Evolutionary conservation across 805 yeast genomes (phyloP), one percentile per base, ranked within the genome.

Genomic region (Candida broadrunensis): DNA sequence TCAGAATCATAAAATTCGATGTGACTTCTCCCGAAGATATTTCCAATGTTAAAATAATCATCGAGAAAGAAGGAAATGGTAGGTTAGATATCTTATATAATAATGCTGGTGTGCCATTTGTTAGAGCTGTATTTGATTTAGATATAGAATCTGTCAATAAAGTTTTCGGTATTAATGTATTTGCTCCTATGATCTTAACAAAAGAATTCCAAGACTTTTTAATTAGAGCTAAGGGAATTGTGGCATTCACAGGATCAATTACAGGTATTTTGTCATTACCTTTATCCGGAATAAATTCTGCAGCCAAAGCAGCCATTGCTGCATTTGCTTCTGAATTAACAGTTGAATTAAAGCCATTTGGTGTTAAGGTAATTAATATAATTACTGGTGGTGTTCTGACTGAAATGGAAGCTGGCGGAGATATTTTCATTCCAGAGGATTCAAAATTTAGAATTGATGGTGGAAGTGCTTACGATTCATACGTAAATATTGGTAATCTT

Each of bases 361-460:
- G 67, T 1, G 72, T 70, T 25, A 53, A 55, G 37, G 72, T 68
- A 2, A 59, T 67, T 35, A 56, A 62, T 43, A 59, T 70, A 7
- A 51, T 62, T 23, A 64, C 73, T 4, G 76, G 76, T 4, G 65
- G 63, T 12, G 71, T 71, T 11, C 52, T 59, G 14, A 63, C 73
- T 2, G 63, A 52, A 9, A 61, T 68, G n/a, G n/a, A n/a, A n/a
- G n/a, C n/a, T n/a, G n/a, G n/a, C n/a, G n/a, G n/a, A n/a, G n/a
- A n/a, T n/a, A n/a, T n/a, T n/a, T n/a, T n/a, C n/a, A n/a, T n/a
- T n/a, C n/a, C n/a, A n/a, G n/a, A n/a, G n/a, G n/a, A n/a, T n/a
- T n/a, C n/a, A n/a, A n/a, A n/a, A n/a, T n/a, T n/a, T n/a, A n/a
- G n/a, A n/a, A n/a, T n/a, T n/a, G 15, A 7, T 29, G 27, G 27